Base-by-base conservation (phyloP, 169 alveolate genomes). In the Cryptosporidium baileyi region DNA sequence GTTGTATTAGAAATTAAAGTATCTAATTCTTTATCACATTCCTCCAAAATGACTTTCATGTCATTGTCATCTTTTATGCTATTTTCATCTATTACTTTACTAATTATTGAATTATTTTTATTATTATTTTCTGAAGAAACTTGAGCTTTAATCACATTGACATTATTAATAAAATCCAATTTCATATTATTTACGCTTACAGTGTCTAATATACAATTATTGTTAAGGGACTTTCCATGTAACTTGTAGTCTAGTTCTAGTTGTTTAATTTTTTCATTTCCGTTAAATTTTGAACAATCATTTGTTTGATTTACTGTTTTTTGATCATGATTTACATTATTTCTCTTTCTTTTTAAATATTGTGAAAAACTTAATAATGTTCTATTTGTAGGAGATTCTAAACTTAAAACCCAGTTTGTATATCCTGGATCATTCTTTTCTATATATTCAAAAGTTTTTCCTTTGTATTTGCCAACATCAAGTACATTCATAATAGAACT, bases 401-500 rank as follows among this genome's bases (percentile, higher is more conserved):
- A 54, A 74, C 74, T 36, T 22, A 74, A 38, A 24, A 74, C 85
- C 85, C 85, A 74, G 9, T 38, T 74, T 74, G 85, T 38, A 36
- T 74, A 74, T 30, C 85, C 85, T n/a, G 85, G 85, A 36, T 74
- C 85, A 34, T 54, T 57, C 54, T 15, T 74, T 43, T 52, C 85
- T 38, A 74, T 59, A 74, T 74, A 57, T 32, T 74, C 74, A 52
- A 74, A 74, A 1, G 60, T 51, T 24, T 40, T 74, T 1, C 85
- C 85, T 26, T 74, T 74, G 28, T 74, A 57, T 40, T 74, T 74
- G 15, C 85, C 85, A n/a, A 74, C 67, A 74, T 74, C 85, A 19
- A 74, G 41, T 57, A 74, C 57, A 24, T 74, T 38, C 85, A 74
- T 74, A 57, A 9, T 74, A 54, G 15, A 8, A 19, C 54, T 22